Evolutionary conservation across 768 basidiomycete species (phyloP), one percentile per base, ranked within the genome.

Genomic region (Cyclocybe cylindracea): DNA sequence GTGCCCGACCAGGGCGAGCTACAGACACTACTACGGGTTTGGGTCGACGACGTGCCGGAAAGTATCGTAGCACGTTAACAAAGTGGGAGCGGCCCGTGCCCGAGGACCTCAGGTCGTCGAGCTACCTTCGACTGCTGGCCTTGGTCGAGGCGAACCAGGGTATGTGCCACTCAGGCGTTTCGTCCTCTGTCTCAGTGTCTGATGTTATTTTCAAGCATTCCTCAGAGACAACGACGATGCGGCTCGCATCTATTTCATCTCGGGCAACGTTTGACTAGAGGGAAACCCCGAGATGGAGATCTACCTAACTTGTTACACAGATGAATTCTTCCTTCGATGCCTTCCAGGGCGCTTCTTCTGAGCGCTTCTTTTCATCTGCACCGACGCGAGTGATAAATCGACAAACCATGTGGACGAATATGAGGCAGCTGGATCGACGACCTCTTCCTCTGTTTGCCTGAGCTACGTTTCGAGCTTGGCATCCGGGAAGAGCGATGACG

Each of bases 141-240:
- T 71, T 67, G 68, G 57, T 70, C 2, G 58, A 64, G 6, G 59
- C 46, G 16, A 58, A 70, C 40, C 19, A 57, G 38, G 62, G 69
- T 70, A 40, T 14, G 24, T 13, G 39, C 11, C 16, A 31, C 5
- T 36, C 9, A 14, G 41, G 5, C 19, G 36, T 35, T 44, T 13
- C 7, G 7, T 24, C 13, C 14, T 44, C 7, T 11, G 24, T 54
- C 9, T 4, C 10, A 16, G 14, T n/a, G 29, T 29, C 24, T 38
- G 31, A 43, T 40, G 0, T 8, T 18, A 11, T 29, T 29, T 10
- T 10, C 24, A 33, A 70, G 69, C 36, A 7, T 59, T 65, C 44
- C 51, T 70, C 10, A 57, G 56, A 6, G 38, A 50, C 18, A 60
- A 65, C 19, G 67, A 69, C 29, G 16, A 51, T 4, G 40, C 54